Evolutionary conservation across 306 rosid genomes (phyloP), one percentile per base, ranked within the genome.

Genomic region (Glycine soja): DNA sequence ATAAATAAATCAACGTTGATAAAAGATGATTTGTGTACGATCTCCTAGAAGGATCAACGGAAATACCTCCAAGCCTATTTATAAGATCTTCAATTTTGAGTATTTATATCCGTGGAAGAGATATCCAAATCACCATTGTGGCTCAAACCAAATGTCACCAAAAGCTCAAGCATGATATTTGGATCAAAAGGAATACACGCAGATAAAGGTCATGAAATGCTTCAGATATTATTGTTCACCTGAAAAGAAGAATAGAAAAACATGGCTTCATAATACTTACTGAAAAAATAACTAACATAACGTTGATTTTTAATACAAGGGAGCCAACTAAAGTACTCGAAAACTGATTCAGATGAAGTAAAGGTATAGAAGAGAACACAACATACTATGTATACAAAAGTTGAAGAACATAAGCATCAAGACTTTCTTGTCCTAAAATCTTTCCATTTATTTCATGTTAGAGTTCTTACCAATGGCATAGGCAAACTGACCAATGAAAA

Each of bases 401-500:
- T 13, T 80, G 15, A 57, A 40, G 16, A 54, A 72, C 65, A 80
- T 38, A 79, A 75, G 46, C 52, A 46, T 75, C 67, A 80, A 38
- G 51, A 74, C 47, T 59, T 6, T 58, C 77, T 69, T 42, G 42
- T 59, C 72, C 63, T 13, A 76, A 81, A 78, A 16, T 68, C 48
- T 80, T 19, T 32, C 58, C 36, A 81, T 6, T 40, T 38, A 57
- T 16, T 46, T 53, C 52, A 76, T 18, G 42, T 54, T 8, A 72
- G 66, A 81, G 57, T 54, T 54, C 75, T 67, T 78, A 78, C 86
- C 81, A 40, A 38, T 54, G 75, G 19, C 50, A 40, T 67, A 56
- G 72, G 7, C 45, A 2, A 24, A 24, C 30, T 24, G 71, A 85
- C 79, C 76, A 18, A 43, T 19, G 40, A 52, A 56, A 67, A 67